Evolutionary conservation across 768 basidiomycete genomes (phyloP).

Genomic region (Pleurotus platypus): DNA sequence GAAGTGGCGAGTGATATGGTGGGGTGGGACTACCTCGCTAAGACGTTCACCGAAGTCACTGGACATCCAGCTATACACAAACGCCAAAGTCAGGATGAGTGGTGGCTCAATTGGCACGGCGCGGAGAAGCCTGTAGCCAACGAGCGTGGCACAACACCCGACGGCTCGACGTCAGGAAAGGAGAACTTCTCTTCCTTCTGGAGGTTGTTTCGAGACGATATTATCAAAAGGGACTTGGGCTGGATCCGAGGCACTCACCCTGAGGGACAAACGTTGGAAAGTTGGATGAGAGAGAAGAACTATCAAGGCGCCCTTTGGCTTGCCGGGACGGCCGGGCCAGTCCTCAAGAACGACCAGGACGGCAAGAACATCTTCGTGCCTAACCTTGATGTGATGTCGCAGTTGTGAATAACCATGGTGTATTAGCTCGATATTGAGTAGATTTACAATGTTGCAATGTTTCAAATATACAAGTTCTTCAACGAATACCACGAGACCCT

Average conservation of each 20-base stretch:
- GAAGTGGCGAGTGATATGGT: constrained; percentile 33
- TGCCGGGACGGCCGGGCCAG: constrained; percentile 12
- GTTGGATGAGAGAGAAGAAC: constrained; percentile 34
- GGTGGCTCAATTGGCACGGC: constrained; percentile 24
- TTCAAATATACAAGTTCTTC: background rate
- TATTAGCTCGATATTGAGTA: background rate
- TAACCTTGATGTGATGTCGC: constrained; percentile 15
- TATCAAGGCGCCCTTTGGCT: constrained; percentile 20
- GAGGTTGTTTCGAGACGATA: constrained; percentile 38
- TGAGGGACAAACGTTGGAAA: constrained; percentile 28
- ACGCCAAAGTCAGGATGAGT: constrained; percentile 28
- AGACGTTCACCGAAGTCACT: constrained; percentile 34
- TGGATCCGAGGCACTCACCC: constrained; percentile 40
- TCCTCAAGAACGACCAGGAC: constrained; percentile 29
- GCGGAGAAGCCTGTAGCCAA: constrained; percentile 27
- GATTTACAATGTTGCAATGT: background rate
- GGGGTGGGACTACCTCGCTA: constrained; percentile 30
- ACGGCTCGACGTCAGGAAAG: constrained; percentile 26
- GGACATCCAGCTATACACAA: constrained; percentile 29
- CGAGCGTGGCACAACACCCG: constrained; percentile 20
- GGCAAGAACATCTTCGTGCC: constrained; percentile 22
- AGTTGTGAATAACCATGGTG: constrained; percentile 1
- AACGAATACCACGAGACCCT: background rate
- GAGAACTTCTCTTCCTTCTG: constrained; percentile 43
- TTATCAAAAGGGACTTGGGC: constrained; percentile 39